Percentiles rank a stretch among this genome's conserved stretches.
Evolutionary conservation across 2,329 filamentous ascomycete genomes (phyloP).

Genomic region (Teratosphaeria gauchensis): DNA sequence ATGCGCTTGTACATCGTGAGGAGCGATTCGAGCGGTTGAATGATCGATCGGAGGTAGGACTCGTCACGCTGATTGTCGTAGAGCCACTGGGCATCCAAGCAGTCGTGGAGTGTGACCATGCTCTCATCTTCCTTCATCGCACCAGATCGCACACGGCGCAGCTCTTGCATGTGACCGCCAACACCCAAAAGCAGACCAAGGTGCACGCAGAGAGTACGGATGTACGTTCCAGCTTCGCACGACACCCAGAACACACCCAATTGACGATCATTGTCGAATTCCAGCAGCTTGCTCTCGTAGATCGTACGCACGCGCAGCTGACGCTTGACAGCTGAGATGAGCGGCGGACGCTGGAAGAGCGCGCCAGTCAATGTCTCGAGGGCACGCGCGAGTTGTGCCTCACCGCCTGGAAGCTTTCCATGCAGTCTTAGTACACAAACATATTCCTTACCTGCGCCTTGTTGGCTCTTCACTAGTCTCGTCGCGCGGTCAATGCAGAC

Average conservation of each 20-base stretch:
- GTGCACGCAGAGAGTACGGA: constrained; percentile 95
- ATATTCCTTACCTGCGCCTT: constrained; percentile 98
- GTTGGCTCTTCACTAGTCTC: constrained; percentile 95
- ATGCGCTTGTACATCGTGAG: constrained; percentile 91
- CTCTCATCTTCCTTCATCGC: constrained; percentile 87
- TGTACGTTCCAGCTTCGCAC: constrained; percentile 97
- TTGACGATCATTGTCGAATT: constrained; percentile 98
- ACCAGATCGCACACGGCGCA: constrained; percentile 84
- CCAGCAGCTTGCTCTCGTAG: constrained; percentile 86
- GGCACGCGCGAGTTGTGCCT: constrained; percentile 84
- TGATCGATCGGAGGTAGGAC: constrained; percentile 81
- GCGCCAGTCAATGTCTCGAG: constrained; percentile 94
- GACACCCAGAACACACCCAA: constrained; percentile 98
- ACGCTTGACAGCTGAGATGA: constrained; percentile 98
- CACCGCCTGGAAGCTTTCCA: constrained; percentile 86
- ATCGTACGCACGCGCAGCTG: constrained; percentile 97
- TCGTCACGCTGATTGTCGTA: constrained; percentile 95
- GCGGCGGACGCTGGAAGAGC: constrained; percentile 89
- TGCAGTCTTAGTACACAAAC: constrained; percentile 91
- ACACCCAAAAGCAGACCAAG: constrained; percentile 69
- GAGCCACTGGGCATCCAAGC: constrained; percentile 91
- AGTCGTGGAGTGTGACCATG: constrained; percentile 88
- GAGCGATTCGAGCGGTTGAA: constrained; percentile 84
- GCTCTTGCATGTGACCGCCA: constrained; percentile 96
- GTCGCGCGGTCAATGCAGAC: constrained; percentile 95